Conservation (phyloP, 2,329 filamentous ascomycete species). For the Colletotrichum australisinense region DNA sequence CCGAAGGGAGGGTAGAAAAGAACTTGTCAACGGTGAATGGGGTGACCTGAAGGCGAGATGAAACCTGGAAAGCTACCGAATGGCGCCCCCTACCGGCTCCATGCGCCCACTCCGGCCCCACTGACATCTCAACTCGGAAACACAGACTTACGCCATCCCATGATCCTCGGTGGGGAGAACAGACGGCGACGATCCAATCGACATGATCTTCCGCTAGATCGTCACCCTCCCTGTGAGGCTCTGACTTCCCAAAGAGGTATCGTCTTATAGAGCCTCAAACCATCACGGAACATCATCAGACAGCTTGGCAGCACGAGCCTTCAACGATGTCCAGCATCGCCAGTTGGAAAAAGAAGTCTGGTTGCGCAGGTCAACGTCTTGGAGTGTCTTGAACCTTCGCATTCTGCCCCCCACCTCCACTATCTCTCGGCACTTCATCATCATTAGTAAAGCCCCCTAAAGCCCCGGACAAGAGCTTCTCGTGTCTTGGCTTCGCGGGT, state of each 20-base stretch:
- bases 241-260: constrained; percentile 24
- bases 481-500: constrained; percentile 13
- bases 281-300: constrained; percentile 34
- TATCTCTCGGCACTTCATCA: constrained; percentile 19
- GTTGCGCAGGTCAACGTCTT: not conserved
- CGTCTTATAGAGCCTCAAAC: constrained; percentile 32
- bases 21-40: not conserved
- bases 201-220: constrained; percentile 33
- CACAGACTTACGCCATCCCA: constrained; percentile 32
- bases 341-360: not conserved
- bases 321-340: not conserved
- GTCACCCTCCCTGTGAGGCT: constrained; percentile 9
- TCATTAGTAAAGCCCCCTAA: not conserved
- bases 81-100: constrained; percentile 5
- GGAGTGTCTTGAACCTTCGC: not conserved
- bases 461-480: constrained; percentile 2
- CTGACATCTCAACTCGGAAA: constrained; percentile 28
- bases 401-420: not conserved
- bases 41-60: constrained; percentile 22
- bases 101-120: constrained; percentile 26
- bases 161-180: constrained; percentile 15
- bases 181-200: constrained; percentile 31
- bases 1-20: not conserved
- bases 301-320: constrained; percentile 27
- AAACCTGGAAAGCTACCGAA: constrained; percentile 25